phyloP scores from a whole-genome alignment of 2,329 filamentous ascomycete genomes.

The Verruconis gallopava region DNA sequence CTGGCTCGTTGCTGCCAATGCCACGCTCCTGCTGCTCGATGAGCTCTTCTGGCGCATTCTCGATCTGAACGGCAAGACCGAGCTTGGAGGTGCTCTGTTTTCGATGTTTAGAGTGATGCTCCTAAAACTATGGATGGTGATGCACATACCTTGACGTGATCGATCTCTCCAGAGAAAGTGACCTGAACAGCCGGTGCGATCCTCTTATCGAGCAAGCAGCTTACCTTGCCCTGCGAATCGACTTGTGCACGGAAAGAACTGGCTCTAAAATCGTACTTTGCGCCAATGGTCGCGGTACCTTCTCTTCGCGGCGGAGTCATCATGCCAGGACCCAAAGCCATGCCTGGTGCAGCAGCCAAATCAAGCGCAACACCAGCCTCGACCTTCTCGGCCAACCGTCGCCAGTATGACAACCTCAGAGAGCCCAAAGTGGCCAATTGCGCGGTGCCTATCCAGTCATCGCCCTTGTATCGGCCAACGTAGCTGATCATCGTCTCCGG shows the following conservation, averaged over 20 bases:
- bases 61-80: slow-evolving; percentile 71
- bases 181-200: slow-evolving; percentile 85
- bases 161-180: slow-evolving; percentile 92
- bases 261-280: slow-evolving; percentile 96
- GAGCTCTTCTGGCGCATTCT: slow-evolving; percentile 27
- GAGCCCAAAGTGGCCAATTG: slow-evolving; percentile 64
- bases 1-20: slow-evolving; percentile 16
- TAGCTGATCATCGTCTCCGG: slow-evolving; percentile 90
- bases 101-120: slow-evolving; percentile 3
- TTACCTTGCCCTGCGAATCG: slow-evolving; percentile 88
- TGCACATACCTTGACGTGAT: slow-evolving; percentile 79
- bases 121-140: too few species aligned
- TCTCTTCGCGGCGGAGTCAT: slow-evolving; percentile 72
- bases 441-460: slow-evolving; percentile 84
- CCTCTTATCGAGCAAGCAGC: slow-evolving; percentile 87
- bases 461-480: slow-evolving; percentile 77
- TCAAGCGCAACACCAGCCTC: slow-evolving; percentile 94
- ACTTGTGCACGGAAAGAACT: slow-evolving; percentile 92
- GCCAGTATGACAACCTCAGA: slow-evolving; percentile 88
- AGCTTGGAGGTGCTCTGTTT: slow-evolving; percentile 87
- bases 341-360: slow-evolving; percentile 55
- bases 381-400: slow-evolving; percentile 80
- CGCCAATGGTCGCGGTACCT: slow-evolving; percentile 79
- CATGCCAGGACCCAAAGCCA: slow-evolving; percentile 43
- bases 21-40: slow-evolving; percentile 28